phyloP scores from a whole-genome alignment of 768 basidiomycete genomes.

The Mycena leptocephala region DNA sequence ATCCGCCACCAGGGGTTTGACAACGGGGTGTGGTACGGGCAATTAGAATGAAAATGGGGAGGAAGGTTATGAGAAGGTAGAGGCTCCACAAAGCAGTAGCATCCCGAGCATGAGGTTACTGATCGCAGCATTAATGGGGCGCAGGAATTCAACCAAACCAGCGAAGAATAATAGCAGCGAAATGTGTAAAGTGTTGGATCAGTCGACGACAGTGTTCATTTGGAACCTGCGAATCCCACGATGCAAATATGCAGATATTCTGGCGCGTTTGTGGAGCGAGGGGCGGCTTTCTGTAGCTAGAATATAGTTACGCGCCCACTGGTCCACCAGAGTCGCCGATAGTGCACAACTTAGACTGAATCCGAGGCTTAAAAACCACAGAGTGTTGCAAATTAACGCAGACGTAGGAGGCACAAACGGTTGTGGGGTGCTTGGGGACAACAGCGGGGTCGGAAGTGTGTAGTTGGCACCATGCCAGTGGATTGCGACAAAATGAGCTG shows the following conservation, averaged over 20 bases:
- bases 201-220: slow-evolving; percentile 57
- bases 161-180: slow-evolving; percentile 68
- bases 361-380: slow-evolving; percentile 65
- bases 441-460: not conserved
- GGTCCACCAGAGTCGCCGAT: slow-evolving; percentile 63
- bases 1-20: slow-evolving; percentile 51
- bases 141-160: slow-evolving; percentile 62
- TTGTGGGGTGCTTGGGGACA: slow-evolving; percentile 13
- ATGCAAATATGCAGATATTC: slow-evolving; percentile 59
- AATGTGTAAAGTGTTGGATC: slow-evolving; percentile 66
- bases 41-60: slow-evolving; percentile 53
- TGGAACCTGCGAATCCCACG: slow-evolving; percentile 56
- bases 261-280: slow-evolving; percentile 56
- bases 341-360: slow-evolving; percentile 60
- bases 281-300: slow-evolving; percentile 52
- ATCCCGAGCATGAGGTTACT: slow-evolving; percentile 50
- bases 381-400: slow-evolving; percentile 55
- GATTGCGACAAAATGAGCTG: slow-evolving; percentile 31
- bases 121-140: slow-evolving; percentile 52
- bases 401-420: slow-evolving; percentile 46
- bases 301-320: slow-evolving; percentile 63
- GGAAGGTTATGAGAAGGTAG: slow-evolving; percentile 50
- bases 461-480: slow-evolving; percentile 3
- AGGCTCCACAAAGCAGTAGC: slow-evolving; percentile 47
- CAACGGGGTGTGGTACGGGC: slow-evolving; percentile 56